These are phyloP conservation scores for Pelagomonas calceolata DNA, from an alignment of 108 stramenopile genomes.

Conservation along the genomic window DNA sequence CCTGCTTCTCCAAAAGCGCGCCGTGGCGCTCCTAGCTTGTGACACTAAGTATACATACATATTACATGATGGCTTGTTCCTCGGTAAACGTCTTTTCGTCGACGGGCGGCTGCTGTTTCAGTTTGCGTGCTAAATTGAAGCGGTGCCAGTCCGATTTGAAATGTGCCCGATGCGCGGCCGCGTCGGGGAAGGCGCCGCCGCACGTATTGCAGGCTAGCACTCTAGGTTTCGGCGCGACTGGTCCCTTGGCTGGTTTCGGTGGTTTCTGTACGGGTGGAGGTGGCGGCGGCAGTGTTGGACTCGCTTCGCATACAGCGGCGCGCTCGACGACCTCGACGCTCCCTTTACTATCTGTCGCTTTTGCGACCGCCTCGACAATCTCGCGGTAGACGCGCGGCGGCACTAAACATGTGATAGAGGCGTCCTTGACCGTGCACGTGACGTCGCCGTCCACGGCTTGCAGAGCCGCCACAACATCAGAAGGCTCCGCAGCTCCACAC, in stretches of 20 bases:
- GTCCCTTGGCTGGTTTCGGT: neutral
- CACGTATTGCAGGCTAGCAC: conserved; percentile 59
- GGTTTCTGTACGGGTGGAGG: neutral
- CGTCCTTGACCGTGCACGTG: neutral
- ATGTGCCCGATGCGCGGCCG: conserved; percentile 65
- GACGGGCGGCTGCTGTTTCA: conserved; percentile 55
- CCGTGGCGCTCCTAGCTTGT: conserved; percentile 48
- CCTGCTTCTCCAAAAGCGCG: conserved; percentile 76
- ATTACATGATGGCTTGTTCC: neutral
- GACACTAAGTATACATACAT: too few species aligned
- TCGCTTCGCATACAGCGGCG: neutral
- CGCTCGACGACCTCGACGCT: conserved; percentile 1
- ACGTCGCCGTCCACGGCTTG: neutral
- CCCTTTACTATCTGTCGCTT: neutral
- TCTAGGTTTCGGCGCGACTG: neutral
- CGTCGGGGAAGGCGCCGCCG: conserved; percentile 56
- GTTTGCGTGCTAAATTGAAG: conserved; percentile 86
- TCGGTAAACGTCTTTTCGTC: conserved; percentile 55
- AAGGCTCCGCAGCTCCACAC: neutral
- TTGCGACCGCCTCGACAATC: neutral
- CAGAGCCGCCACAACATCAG: neutral
- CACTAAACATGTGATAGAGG: neutral
- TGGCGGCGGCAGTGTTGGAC: neutral
- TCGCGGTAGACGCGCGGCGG: neutral
- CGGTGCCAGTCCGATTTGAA: conserved; percentile 88